Evolutionary conservation across 768 basidiomycete species (phyloP).

Genomic region (Auricularia auricula-judae): DNA sequence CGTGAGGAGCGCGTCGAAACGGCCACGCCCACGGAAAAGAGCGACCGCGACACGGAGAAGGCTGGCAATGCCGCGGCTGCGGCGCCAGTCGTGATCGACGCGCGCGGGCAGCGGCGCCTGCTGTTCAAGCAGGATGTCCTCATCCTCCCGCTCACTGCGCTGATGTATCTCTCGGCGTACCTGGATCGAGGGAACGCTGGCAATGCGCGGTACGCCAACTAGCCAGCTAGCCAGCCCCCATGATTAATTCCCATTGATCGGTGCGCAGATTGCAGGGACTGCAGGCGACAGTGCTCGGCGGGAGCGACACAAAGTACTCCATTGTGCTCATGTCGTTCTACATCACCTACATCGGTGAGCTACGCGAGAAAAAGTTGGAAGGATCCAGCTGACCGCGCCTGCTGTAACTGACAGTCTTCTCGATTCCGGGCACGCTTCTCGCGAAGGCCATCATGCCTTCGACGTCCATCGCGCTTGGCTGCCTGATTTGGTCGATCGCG

Average conservation of each 20-base stretch:
- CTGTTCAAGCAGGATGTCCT: constrained; percentile 13
- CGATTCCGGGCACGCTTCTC: constrained; percentile 27
- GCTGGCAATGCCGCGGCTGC: too few relatives aligned
- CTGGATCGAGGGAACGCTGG: constrained; percentile 27
- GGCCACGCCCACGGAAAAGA: too few relatives aligned
- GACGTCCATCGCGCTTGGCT: constrained; percentile 23
- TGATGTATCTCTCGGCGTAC: constrained; percentile 28
- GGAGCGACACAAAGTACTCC: constrained; percentile 20
- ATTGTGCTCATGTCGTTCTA: constrained; percentile 15
- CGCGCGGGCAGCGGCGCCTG: constrained; percentile 1
- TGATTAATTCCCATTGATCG: not conserved
- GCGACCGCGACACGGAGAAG: too few relatives aligned
- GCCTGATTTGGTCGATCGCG: constrained; percentile 26
- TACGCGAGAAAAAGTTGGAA: not conserved
- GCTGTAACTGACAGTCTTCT: constrained; percentile 7
- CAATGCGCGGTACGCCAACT: constrained; percentile 13
- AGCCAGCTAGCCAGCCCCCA: not conserved
- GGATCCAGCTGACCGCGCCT: not conserved
- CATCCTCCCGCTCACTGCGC: constrained; percentile 26
- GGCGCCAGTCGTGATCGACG: too few relatives aligned
- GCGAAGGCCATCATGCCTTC: constrained; percentile 21
- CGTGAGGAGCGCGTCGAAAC: too few relatives aligned
- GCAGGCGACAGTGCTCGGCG: constrained; percentile 17
- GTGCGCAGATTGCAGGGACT: constrained; percentile 18
- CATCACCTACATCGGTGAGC: constrained; percentile 19